Evolutionary conservation across 805 yeast species (phyloP).

Genomic region (Candida ovalis): DNA sequence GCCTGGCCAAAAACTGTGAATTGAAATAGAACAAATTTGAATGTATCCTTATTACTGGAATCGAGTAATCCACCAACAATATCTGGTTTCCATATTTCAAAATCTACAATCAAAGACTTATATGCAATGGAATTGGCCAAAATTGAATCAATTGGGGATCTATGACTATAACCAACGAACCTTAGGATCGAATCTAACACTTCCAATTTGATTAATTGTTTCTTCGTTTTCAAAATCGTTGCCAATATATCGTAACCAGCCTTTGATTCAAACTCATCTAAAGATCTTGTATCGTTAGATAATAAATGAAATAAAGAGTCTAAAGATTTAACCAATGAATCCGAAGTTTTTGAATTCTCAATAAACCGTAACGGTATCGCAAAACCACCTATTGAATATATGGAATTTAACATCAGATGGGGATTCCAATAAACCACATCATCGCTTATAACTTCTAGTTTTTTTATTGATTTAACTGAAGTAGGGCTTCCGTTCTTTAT

Average conservation of each 20-base stretch:
- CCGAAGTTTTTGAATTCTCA: conserved; percentile 39
- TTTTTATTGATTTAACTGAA: background rate
- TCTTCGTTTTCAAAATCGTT: conserved; percentile 48
- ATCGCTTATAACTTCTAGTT: background rate
- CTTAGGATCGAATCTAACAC: conserved; percentile 46
- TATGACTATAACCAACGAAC: conserved; percentile 53
- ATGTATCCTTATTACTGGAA: conserved; percentile 35
- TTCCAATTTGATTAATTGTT: conserved; percentile 35
- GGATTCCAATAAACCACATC: conserved; percentile 17
- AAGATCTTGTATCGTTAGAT: conserved; percentile 45
- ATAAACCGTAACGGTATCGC: conserved; percentile 42
- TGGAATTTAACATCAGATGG: conserved; percentile 3
- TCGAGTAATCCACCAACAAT: conserved; percentile 16
- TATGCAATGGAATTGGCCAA: conserved; percentile 56
- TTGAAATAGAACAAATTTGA: conserved; percentile 54
- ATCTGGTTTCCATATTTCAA: conserved; percentile 51
- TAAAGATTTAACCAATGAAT: conserved; percentile 33
- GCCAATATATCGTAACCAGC: conserved; percentile 60
- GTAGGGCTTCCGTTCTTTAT: background rate
- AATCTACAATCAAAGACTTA: conserved; percentile 54
- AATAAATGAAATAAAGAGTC: conserved; percentile 41
- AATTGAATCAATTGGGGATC: conserved; percentile 51
- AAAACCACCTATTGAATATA: conserved; percentile 51
- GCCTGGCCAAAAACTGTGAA: conserved; percentile 50
- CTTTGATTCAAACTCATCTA: conserved; percentile 54